Percentiles rank a stretch among this genome's conserved stretches.
These are phyloP conservation scores for Colletotrichum sp. DNA, from an alignment of 2,329 filamentous ascomycete species.

Conservation along the genomic window DNA sequence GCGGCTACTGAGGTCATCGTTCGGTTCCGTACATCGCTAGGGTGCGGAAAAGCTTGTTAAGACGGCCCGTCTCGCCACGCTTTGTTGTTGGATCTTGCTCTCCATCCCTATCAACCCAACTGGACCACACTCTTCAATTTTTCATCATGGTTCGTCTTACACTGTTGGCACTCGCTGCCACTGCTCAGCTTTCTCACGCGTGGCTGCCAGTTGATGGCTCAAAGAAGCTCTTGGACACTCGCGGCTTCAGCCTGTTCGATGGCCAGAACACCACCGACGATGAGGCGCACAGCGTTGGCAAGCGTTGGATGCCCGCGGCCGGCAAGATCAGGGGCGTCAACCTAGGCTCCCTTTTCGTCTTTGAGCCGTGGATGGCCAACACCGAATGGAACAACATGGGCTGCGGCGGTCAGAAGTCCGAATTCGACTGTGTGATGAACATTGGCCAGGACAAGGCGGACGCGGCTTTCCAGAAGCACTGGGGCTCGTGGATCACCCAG, in stretches of 20 bases:
- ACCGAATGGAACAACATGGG: constrained; percentile 52
- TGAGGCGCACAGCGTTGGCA: neutral
- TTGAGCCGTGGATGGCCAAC: constrained; percentile 59
- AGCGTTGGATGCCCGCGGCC: constrained; percentile 18
- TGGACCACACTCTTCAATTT: neutral
- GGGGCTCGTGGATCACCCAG: constrained; percentile 53
- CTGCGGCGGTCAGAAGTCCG: constrained; percentile 48
- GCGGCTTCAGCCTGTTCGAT: constrained; percentile 18
- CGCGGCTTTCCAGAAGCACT: constrained; percentile 53
- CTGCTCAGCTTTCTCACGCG: neutral
- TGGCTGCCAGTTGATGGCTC: constrained; percentile 11
- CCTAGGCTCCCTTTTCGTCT: constrained; percentile 55
- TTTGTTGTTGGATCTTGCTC: neutral
- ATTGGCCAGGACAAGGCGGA: constrained; percentile 53
- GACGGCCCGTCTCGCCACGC: neutral
- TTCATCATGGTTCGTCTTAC: constrained; percentile 14
- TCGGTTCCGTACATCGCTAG: neutral
- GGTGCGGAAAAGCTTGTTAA: constrained; percentile 5
- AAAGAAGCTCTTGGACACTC: constrained; percentile 13
- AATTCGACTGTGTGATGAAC: constrained; percentile 58
- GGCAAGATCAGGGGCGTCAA: constrained; percentile 61
- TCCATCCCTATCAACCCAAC: neutral
- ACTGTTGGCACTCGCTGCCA: constrained; percentile 3
- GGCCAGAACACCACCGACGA: constrained; percentile 3
- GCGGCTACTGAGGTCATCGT: neutral